These are phyloP conservation scores for Mycena crocata DNA, from an alignment of 768 basidiomycete species.

Conservation along the genomic window DNA sequence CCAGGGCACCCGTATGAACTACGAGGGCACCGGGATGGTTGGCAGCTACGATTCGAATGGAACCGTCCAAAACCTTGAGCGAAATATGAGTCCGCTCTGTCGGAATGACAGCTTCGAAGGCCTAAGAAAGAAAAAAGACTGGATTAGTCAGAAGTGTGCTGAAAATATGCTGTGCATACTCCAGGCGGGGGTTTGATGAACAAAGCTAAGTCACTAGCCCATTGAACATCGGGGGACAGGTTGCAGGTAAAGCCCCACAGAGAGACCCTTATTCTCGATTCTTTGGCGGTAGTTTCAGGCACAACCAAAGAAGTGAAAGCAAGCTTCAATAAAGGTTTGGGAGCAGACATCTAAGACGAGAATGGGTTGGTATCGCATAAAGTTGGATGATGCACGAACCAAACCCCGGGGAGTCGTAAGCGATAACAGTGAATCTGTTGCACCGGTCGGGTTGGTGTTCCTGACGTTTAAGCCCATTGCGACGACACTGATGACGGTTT, in stretches of 20 bases:
- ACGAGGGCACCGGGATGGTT: slow-evolving; percentile 75
- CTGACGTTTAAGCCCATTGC: slow-evolving; percentile 71
- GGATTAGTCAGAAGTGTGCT: background rate
- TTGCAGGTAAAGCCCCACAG: slow-evolving; percentile 74
- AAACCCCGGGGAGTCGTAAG: slow-evolving; percentile 68
- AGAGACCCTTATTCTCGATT: slow-evolving; percentile 76
- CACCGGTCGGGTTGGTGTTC: slow-evolving; percentile 56
- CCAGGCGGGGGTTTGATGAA: slow-evolving; percentile 91
- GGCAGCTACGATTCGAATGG: slow-evolving; percentile 69
- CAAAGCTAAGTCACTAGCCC: slow-evolving; percentile 67
- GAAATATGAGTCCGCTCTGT: slow-evolving; percentile 83
- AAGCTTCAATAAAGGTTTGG: slow-evolving; percentile 68
- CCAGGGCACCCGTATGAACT: slow-evolving; percentile 70
- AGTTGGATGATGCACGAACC: slow-evolving; percentile 53
- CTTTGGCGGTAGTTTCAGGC: slow-evolving; percentile 76
- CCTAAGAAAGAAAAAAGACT: slow-evolving; percentile 49
- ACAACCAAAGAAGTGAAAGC: slow-evolving; percentile 74
- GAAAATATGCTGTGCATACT: slow-evolving; percentile 57
- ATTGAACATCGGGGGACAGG: slow-evolving; percentile 69
- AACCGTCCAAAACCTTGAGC: slow-evolving; percentile 74
- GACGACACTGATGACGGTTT: slow-evolving; percentile 72
- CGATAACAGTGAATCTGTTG: slow-evolving; percentile 57
- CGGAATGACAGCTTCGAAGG: slow-evolving; percentile 94
- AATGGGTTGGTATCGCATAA: slow-evolving; percentile 23
- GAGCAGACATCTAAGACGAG: slow-evolving; percentile 51